Evolutionary conservation across 495 filamentous ascomycete species (phyloP).

Genomic region (Parathielavia hyrcaniae): DNA sequence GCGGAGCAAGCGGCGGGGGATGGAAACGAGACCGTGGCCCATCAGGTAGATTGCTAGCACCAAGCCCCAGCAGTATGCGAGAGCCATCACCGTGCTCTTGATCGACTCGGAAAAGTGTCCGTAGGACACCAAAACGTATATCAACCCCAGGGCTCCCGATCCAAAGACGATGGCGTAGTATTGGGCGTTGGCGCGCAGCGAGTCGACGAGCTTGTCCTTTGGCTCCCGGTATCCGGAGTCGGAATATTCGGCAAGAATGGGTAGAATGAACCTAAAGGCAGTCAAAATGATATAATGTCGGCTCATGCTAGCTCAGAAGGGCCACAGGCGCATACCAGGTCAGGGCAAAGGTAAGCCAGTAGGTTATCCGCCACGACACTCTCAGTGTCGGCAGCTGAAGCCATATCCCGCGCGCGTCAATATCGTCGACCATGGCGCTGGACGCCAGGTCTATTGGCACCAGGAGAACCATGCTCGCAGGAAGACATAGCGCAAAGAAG

Average conservation of each 20-base stretch:
- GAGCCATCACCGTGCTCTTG: constrained; percentile 81
- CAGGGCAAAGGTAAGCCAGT: constrained; percentile 92
- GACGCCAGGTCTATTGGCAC: constrained; percentile 96
- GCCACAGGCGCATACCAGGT: constrained; percentile 61
- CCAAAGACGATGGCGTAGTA: constrained; percentile 78
- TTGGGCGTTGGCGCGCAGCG: constrained; percentile 74
- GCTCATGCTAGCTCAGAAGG: background rate
- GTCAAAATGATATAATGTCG: background rate
- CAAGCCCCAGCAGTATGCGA: constrained; percentile 91
- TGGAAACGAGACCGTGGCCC: constrained; percentile 91
- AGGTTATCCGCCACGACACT: constrained; percentile 85
- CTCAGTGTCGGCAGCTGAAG: constrained; percentile 62
- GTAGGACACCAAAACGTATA: constrained; percentile 78
- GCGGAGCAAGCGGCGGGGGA: constrained; percentile 72
- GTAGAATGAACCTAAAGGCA: constrained; percentile 70
- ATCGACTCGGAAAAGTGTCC: constrained; percentile 53
- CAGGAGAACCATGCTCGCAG: constrained; percentile 86
- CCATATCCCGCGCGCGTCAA: constrained; percentile 56
- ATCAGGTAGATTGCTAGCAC: constrained; percentile 90
- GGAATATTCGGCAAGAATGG: constrained; percentile 84
- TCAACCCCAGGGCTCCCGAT: constrained; percentile 60
- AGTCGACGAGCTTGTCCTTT: constrained; percentile 71
- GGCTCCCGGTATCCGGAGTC: constrained; percentile 89
- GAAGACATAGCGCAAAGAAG: constrained; percentile 87
- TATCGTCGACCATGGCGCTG: constrained; percentile 62